Conservation (phyloP, 352 stramenopile species). For the Phytophthora crassamura region DNA sequence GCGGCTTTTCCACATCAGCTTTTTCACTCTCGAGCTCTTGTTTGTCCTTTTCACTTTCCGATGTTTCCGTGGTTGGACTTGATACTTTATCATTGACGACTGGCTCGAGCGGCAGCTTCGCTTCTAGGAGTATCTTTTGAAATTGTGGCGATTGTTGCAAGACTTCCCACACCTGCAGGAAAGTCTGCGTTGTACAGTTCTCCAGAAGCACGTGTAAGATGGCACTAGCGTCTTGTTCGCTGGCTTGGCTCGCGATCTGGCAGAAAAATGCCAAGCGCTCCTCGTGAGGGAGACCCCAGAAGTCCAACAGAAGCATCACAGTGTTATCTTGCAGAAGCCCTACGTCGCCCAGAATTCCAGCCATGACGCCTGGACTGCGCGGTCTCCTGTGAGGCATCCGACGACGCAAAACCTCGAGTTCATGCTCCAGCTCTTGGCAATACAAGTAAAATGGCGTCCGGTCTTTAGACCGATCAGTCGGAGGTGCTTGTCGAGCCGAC, state of each 20-base stretch:
- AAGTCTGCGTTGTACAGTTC: constrained; percentile 50
- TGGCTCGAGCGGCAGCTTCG: constrained; percentile 26
- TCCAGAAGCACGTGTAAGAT: constrained; percentile 60
- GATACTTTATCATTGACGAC: constrained; percentile 1
- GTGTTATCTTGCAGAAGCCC: constrained; percentile 67
- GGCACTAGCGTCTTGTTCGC: constrained; percentile 50
- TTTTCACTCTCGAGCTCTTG: neutral
- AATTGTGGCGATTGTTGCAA: constrained; percentile 60
- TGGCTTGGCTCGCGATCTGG: constrained; percentile 70
- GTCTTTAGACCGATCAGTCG: neutral
- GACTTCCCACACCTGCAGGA: constrained; percentile 58
- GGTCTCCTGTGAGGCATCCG: constrained; percentile 37
- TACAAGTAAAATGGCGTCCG: constrained; percentile 61
- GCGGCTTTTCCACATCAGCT: constrained; percentile 5
- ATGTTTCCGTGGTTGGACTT: neutral
- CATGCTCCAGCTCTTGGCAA: constrained; percentile 69
- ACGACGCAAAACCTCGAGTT: constrained; percentile 53
- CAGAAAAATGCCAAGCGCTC: constrained; percentile 75
- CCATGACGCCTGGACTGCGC: constrained; percentile 22
- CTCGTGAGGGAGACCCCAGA: constrained; percentile 63
- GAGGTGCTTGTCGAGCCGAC: neutral
- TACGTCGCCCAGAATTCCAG: constrained; percentile 41
- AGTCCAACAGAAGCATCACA: constrained; percentile 66
- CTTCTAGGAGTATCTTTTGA: constrained; percentile 37
- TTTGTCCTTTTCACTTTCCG: constrained; percentile 16